Evolutionary conservation across 441 rosid species (phyloP), one percentile per base, ranked within the genome.

Genomic region (Mallotus repandus): DNA sequence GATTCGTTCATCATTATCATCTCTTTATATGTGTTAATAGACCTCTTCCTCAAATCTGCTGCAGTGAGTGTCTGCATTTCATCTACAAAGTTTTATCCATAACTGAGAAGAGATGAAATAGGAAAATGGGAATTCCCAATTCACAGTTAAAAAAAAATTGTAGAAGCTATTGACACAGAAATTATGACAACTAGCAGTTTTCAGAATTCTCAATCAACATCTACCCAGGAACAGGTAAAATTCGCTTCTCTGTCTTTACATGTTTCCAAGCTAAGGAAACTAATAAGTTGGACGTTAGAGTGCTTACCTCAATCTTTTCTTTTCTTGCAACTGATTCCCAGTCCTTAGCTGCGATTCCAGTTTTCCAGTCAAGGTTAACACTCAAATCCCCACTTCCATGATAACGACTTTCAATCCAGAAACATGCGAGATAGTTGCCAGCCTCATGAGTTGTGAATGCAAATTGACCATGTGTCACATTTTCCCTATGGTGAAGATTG

Each of bases 281-380:
- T 52, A 29, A 62, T 16, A 38, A 50, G 58, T 57, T 63, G 21
- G 58, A 68, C 45, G 53, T 57, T 63, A 18, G 58, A 68, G 65
- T 58, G 70, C 86, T 82, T 63, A 95, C 99, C 90, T 95, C 96
- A 10, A 93, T 83, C 82, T 93, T 93, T 83, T 95, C 98, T 81
- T 87, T 95, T 74, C 76, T 93, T 49, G 99, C 99, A 63, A 95
- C 93, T n/a, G 95, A 84, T 16, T 89, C 98, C 99, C 99, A 95
- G 75, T 92, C 98, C 77, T 89, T 93, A 16, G 99, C 95, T 0
- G 92, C 92, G 68, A 90, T 89, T 74, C 99, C 99, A 63, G 90
- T 93, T 86, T 88, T 93, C 98, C 97, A 95, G 75, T 95, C 98
- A 60, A 95, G 73, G 82, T 86, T 90, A 66, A 93, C 85, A 76